Conservation (phyloP, 2,329 filamentous ascomycete genomes). For the Calonectria naviculata region DNA sequence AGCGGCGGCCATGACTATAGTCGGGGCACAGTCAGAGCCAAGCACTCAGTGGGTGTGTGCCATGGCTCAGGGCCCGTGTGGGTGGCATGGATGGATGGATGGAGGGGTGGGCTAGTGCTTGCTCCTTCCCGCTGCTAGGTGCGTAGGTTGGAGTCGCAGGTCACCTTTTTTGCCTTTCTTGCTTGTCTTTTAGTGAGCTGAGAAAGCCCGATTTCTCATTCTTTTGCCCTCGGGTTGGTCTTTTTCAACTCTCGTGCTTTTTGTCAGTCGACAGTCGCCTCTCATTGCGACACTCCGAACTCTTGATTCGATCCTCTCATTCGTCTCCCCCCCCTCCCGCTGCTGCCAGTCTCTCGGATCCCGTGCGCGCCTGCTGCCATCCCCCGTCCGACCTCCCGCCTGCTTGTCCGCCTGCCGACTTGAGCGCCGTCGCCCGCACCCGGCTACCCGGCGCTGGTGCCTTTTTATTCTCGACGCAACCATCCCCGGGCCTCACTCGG, state of each 20-base stretch:
- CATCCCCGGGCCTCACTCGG: constrained; percentile 1
- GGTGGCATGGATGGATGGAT: constrained; percentile 6
- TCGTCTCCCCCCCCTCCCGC: neutral
- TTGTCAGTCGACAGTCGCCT: neutral
- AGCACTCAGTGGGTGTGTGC: neutral
- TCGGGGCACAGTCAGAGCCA: neutral
- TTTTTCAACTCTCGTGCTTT: neutral
- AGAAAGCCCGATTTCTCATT: constrained; percentile 8
- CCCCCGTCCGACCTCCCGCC: constrained; percentile 4
- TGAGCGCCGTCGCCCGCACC: constrained; percentile 11
- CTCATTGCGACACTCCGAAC: neutral
- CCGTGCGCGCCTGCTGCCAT: neutral
- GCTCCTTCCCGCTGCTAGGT: constrained; percentile 11
- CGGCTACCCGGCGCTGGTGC: constrained; percentile 14
- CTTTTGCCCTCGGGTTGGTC: neutral
- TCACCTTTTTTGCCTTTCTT: constrained; percentile 11
- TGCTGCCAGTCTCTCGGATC: neutral
- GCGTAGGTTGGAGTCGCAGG: neutral
- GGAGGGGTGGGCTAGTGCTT: constrained; percentile 10
- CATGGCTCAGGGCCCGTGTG: neutral
- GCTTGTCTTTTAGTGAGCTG: constrained; percentile 14
- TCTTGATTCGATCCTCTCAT: neutral
- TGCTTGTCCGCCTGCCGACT: neutral
- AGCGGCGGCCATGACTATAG: neutral
- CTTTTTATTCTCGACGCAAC: constrained; percentile 11